A percentile compares a stretch with the other conserved stretches of the same genome.
Evolutionary conservation across 768 basidiomycete genomes (phyloP).

Genomic region (Boletus subparvulus): DNA sequence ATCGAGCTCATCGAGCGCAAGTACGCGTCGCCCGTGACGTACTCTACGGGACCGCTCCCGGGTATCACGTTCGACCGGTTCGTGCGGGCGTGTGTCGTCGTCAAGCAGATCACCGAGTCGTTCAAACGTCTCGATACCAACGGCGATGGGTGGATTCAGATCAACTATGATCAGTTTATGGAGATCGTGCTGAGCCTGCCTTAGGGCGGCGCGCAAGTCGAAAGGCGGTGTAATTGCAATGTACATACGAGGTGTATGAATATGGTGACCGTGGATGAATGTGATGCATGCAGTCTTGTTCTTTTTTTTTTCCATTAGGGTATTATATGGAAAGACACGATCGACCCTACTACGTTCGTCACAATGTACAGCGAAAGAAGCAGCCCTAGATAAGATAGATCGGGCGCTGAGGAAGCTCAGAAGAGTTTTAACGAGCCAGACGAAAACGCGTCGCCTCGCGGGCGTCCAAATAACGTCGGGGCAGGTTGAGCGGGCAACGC

Average conservation of each 20-base stretch:
- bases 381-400: not conserved
- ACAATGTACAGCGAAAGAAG: not conserved
- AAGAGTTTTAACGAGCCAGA: slow-evolving; percentile 21
- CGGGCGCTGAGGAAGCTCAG: slow-evolving; percentile 4
- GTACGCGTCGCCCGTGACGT: slow-evolving; percentile 53
- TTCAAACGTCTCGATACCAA: slow-evolving; percentile 68
- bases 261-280: not conserved
- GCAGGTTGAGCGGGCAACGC: slow-evolving; percentile 23
- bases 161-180: slow-evolving; percentile 59
- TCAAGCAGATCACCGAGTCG: slow-evolving; percentile 73
- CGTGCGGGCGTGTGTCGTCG: slow-evolving; percentile 80
- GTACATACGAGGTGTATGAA: slow-evolving; percentile 9
- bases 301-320: not conserved
- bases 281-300: not conserved
- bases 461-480: slow-evolving; percentile 28
- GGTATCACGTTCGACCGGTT: slow-evolving; percentile 87
- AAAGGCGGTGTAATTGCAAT: not conserved
- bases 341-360: not conserved
- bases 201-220: not conserved
- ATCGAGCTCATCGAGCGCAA: slow-evolving; percentile 70
- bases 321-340: not conserved
- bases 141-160: slow-evolving; percentile 51
- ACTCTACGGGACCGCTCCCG: slow-evolving; percentile 35
- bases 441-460: slow-evolving; percentile 34
- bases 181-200: slow-evolving; percentile 46